Percentiles rank a stretch among this genome's conserved stretches.
These are phyloP conservation scores for Gossypium rotundifolium DNA, from an alignment of 345 rosid genomes.

Conservation along the genomic window DNA sequence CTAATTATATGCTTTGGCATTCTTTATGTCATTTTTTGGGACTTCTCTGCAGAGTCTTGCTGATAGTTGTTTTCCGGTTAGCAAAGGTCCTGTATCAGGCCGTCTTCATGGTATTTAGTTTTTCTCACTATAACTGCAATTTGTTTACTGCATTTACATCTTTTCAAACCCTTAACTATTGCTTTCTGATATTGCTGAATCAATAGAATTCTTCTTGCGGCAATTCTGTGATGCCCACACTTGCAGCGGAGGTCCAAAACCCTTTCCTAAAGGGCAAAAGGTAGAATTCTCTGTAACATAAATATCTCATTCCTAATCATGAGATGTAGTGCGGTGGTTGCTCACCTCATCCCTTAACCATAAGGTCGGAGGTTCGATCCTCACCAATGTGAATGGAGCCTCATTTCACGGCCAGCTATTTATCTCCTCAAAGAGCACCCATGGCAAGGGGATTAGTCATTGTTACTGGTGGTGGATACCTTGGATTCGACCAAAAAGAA, in stretches of 20 bases:
- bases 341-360: too few species aligned
- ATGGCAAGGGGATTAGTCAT: too few species aligned
- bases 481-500: too few species aligned
- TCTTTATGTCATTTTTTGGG: not conserved
- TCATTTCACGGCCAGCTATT: too few species aligned
- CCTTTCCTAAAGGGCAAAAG: slow-evolving; percentile 53
- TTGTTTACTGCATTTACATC: not conserved
- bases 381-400: too few species aligned
- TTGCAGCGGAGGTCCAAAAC: slow-evolving; percentile 43
- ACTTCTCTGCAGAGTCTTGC: slow-evolving; percentile 36
- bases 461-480: too few species aligned
- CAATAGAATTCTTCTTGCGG: slow-evolving; percentile 60
- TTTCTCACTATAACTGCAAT: not conserved
- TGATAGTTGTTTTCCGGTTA: slow-evolving; percentile 41
- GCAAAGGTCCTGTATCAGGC: slow-evolving; percentile 60
- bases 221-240: slow-evolving; percentile 80
- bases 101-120: slow-evolving; percentile 58
- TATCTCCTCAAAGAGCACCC: too few species aligned
- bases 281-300: slow-evolving; percentile 21
- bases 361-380: too few species aligned
- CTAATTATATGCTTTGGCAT: not conserved
- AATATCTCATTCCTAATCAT: not conserved
- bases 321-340: too few species aligned
- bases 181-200: slow-evolving; percentile 2
- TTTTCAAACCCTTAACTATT: not conserved